Percentiles rank a stretch among this genome's conserved stretches.
Evolutionary conservation across 257 asterid species (phyloP).

Genomic region (Thymus mandschuricus): DNA sequence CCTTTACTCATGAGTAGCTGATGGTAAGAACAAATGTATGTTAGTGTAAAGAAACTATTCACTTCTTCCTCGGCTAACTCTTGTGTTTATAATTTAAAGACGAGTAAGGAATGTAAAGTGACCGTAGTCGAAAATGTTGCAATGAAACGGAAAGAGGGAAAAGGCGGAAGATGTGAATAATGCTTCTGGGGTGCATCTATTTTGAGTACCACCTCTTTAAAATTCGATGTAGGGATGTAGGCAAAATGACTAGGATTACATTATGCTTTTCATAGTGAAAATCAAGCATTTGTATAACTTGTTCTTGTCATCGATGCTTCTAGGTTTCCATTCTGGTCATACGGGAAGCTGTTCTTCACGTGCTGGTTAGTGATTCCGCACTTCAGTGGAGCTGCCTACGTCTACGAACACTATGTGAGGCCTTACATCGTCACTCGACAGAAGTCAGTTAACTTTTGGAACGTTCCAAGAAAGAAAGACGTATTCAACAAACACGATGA

Average conservation of each 20-base stretch:
- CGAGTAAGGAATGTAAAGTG: background rate
- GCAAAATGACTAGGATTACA: too few relatives aligned
- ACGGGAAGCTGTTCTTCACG: slow-evolving; percentile 73
- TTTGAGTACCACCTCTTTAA: too few relatives aligned
- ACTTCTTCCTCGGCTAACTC: background rate
- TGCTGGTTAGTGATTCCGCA: slow-evolving; percentile 98
- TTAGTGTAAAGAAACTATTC: background rate
- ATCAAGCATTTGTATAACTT: background rate
- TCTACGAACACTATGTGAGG: slow-evolving; percentile 82
- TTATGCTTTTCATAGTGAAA: background rate
- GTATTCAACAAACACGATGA: slow-evolving; percentile 68
- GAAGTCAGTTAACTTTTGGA: slow-evolving; percentile 67
- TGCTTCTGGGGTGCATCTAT: too few relatives aligned
- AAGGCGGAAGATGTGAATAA: too few relatives aligned
- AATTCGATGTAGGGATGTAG: too few relatives aligned
- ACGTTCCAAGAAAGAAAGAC: slow-evolving; percentile 71
- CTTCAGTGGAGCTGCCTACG: slow-evolving; percentile 94
- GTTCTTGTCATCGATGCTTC: background rate
- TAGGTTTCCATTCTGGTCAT: slow-evolving; percentile 98
- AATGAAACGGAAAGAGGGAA: background rate
- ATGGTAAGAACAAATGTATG: background rate
- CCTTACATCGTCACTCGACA: slow-evolving; percentile 78
- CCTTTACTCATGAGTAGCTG: background rate
- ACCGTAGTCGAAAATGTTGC: background rate
- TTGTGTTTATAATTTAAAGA: background rate